Evolutionary conservation across 2,329 filamentous ascomycete genomes (phyloP), one percentile per base, ranked within the genome.

Genomic region (Graphium sp.): DNA sequence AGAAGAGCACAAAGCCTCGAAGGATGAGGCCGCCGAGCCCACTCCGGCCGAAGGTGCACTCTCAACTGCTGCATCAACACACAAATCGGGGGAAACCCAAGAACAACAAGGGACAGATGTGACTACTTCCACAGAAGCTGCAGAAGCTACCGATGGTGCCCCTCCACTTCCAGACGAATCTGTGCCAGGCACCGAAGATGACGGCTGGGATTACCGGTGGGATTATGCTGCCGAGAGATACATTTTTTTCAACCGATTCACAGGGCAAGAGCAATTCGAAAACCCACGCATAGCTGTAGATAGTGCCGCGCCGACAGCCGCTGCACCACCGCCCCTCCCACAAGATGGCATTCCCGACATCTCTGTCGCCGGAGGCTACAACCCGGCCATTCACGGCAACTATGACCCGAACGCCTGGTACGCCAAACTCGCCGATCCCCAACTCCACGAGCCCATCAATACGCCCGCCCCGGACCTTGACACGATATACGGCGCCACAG

Each of bases 381-480:
- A 95, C 47, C 89, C 89, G 2, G 80, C 83, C 15, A 87, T 98
- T 25, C 89, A 98, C 49, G 89, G 89, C 41, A 79, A 85, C 55
- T 98, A 94, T 58, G 89, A 98, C 44, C 84, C 85, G 4, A 89
- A 76, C 34, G 87, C 89, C n/a, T 80, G 84, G 58, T 98, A 98
- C 48, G 87, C 89, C 8, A 66, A 80, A 45, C 56, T 60, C 25
- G 48, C 62, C 24, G 50, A 56, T 35, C 6, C 42, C 48, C 1
- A 30, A 35, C 19, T 29, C 31, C 19, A 22, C 20, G 20, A 22
- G 8, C 20, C 20, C 20, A 22, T 9, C 6, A 57, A 66, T 37
- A 47, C 57, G 7, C 42, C 57, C 14, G 52, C 49, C 24, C 43
- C 49, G 24, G 48, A 31, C 19, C 16, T 33, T 3, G 32, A 35